Evolutionary conservation across 2,329 filamentous ascomycete genomes (phyloP).

Genomic region (Trichoderma arundinaceum): DNA sequence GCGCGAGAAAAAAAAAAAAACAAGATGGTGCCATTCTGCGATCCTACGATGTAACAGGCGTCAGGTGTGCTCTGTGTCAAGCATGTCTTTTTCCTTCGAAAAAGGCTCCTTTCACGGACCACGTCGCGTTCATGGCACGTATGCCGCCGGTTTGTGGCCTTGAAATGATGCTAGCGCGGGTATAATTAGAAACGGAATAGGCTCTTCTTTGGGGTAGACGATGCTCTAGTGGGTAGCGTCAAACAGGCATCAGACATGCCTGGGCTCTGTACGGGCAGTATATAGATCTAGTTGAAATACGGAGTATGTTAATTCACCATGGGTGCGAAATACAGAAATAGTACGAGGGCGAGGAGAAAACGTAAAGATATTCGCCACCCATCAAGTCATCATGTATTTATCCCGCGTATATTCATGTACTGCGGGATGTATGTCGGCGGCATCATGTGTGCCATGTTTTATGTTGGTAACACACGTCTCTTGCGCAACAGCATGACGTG

Average conservation of each 20-base stretch:
- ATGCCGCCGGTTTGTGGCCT: not conserved
- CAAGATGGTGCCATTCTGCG: conserved; percentile 1
- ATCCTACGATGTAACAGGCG: conserved; percentile 21
- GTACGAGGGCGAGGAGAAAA: not conserved
- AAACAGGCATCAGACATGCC: conserved; percentile 1
- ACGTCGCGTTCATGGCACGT: conserved; percentile 1
- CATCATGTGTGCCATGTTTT: not conserved
- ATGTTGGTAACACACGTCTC: not conserved
- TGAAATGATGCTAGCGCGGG: not conserved
- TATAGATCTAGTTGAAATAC: too few relatives aligned
- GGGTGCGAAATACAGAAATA: too few relatives aligned
- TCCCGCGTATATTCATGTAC: too few relatives aligned
- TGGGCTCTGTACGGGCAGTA: too few relatives aligned
- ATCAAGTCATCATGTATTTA: too few relatives aligned
- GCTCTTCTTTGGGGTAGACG: not conserved
- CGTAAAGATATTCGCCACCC: too few relatives aligned
- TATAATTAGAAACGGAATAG: conserved; percentile 13
- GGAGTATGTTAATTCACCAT: too few relatives aligned
- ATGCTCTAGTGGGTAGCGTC: conserved; percentile 6
- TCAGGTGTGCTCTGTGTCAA: not conserved
- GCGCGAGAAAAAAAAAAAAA: not conserved
- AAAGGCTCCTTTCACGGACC: conserved; percentile 10
- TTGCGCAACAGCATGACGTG: conserved; percentile 8
- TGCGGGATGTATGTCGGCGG: not conserved
- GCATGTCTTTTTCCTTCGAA: not conserved